Base-by-base conservation (phyloP, 2,329 filamentous ascomycete genomes). In the Aspergillus neotritici region DNA sequence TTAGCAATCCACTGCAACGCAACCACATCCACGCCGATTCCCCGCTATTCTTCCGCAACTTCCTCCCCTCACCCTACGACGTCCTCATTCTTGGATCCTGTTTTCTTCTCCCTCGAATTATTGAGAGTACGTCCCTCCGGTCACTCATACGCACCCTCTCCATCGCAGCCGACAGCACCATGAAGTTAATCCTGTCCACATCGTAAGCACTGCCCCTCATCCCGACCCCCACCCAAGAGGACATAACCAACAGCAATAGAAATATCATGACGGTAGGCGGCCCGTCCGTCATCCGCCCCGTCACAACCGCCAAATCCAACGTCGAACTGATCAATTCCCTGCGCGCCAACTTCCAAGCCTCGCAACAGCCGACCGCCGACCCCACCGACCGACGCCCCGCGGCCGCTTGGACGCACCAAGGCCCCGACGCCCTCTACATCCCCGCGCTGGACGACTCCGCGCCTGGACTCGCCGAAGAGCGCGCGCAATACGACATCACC, bases 271-370 rank as follows among this genome's bases (percentile, higher is more conserved):
- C 84, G 57, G 83, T 81, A 51, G 84, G 82, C 52, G 86, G 87
- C 44, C 85, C 86, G 44, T 87, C 88, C 37, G 84, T 95, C 50
- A 84, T 95, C 65, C 83, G 87, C 50, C 87, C 86, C 59, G 81
- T 84, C 12, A 78, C 83, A 47, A 79, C 80, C 52, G 83, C 83
- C 62, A 88, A 90, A 63, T 96, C 91, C 42, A 97, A 97, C 64
- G 83, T 90, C 56, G 93, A 98, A 68, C 80, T 98, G 56, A 86
- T 89, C 52, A 90, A 88, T 60, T 87, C 89, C 3, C 79, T 98
- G 13, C 85, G 87, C 56, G 81, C 83, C 61, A 95, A 91, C 68
- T 88, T 97, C 64, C 65, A 80, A 41, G 80, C 83, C 25, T 84
- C 86, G 31, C 84, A 88, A 63, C 73, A 83, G 59, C 79, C 69